Evolutionary conservation across 1,284 basidiomycete species (phyloP).

Genomic region (Cerrena zonata): DNA sequence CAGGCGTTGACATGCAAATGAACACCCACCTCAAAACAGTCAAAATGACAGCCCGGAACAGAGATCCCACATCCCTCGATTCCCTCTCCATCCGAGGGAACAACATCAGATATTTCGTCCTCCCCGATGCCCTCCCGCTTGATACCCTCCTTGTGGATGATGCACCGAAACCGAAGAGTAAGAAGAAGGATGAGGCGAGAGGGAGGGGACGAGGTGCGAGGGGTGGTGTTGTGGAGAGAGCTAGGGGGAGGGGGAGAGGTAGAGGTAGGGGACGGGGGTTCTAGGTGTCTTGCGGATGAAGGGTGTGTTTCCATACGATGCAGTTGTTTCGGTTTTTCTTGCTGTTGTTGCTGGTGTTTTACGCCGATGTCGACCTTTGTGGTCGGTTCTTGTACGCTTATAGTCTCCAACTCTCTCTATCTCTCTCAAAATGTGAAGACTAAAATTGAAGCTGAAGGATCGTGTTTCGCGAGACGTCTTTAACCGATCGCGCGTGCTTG

Average conservation of each 20-base stretch:
- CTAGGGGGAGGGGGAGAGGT: conserved; percentile 18
- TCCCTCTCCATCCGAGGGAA: conserved; percentile 87
- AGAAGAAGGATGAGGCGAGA: conserved; percentile 70
- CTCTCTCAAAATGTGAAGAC: too few relatives aligned
- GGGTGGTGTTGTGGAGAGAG: conserved; percentile 43
- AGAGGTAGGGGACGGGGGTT: conserved; percentile 24
- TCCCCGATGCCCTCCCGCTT: conserved; percentile 92
- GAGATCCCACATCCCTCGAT: conserved; percentile 79
- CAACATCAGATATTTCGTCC: conserved; percentile 90
- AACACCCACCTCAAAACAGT: conserved; percentile 96
- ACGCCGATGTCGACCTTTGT: too few relatives aligned
- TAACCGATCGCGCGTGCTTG: too few relatives aligned
- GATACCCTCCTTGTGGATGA: conserved; percentile 97
- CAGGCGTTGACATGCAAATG: conserved; percentile 95
- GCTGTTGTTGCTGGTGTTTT: too few relatives aligned
- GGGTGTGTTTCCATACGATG: too few relatives aligned
- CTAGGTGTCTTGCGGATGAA: too few relatives aligned
- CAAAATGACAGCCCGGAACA: conserved; percentile 88
- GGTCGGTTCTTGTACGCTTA: too few relatives aligned
- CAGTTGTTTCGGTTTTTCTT: too few relatives aligned
- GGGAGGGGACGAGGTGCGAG: conserved; percentile 58
- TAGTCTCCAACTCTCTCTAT: too few relatives aligned
- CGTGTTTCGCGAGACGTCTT: too few relatives aligned
- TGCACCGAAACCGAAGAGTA: conserved; percentile 90
- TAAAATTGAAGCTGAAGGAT: too few relatives aligned